Evolutionary conservation across 805 yeast species (phyloP).

Genomic region (Starmerella asiatica): DNA sequence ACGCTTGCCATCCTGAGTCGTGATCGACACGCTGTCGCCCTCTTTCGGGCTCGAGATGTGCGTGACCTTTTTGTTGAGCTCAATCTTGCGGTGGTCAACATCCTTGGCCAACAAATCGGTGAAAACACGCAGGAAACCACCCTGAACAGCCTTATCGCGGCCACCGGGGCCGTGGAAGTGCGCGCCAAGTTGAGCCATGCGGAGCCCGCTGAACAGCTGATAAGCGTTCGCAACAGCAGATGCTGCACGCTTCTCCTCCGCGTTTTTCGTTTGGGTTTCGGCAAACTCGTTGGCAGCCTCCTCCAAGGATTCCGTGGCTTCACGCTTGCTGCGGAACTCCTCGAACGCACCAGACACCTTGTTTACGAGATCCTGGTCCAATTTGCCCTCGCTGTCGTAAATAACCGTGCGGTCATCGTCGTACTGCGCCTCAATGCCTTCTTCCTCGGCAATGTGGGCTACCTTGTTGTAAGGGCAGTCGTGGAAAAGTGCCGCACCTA

Average conservation of each 20-base stretch:
- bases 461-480: conserved; percentile 19
- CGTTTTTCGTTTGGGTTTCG: conserved; percentile 1
- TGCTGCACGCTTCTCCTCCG: conserved; percentile 10
- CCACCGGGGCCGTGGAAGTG: conserved; percentile 13
- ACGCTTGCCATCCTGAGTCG: conserved; percentile 13
- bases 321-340: conserved; percentile 11
- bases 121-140: conserved; percentile 18
- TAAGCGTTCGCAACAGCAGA: conserved; percentile 9
- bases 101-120: conserved; percentile 9
- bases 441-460: conserved; percentile 15
- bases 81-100: conserved; percentile 14
- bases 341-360: conserved; percentile 12
- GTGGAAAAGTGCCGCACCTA: conserved; percentile 24
- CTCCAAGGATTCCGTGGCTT: conserved; percentile 10
- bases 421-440: conserved; percentile 5
- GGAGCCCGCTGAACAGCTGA: conserved; percentile 12
- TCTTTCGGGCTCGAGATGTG: conserved; percentile 7
- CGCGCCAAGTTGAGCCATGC: conserved; percentile 8
- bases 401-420: conserved; percentile 19
- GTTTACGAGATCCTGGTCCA: conserved; percentile 11
- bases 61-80: conserved; percentile 15
- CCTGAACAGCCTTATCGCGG: conserved; percentile 21
- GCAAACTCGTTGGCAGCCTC: conserved; percentile 12
- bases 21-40: conserved; percentile 14
- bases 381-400: conserved; percentile 14